These are phyloP conservation scores for Aspergillus haitiensis DNA, from an alignment of 495 filamentous ascomycete genomes.

Conservation along the genomic window DNA sequence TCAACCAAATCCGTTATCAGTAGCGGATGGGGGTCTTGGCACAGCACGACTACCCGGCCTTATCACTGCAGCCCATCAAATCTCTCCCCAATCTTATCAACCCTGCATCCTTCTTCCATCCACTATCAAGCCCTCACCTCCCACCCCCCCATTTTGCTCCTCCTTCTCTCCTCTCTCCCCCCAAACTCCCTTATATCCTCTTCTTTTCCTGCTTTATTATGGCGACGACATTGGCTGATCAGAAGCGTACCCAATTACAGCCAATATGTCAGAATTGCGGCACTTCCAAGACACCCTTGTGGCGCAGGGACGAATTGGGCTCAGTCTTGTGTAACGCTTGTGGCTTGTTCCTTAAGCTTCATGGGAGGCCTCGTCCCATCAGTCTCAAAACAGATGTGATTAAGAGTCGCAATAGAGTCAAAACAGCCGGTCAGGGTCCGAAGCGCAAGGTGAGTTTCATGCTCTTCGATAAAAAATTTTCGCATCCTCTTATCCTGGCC, in stretches of 20 bases:
- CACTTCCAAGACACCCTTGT: conserved; percentile 93
- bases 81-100: conserved; percentile 57
- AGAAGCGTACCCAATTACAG: conserved; percentile 65
- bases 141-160: conserved; percentile 21
- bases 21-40: conserved; percentile 37
- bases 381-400: conserved; percentile 99
- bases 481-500: conserved; percentile 10
- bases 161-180: conserved; percentile 18
- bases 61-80: conserved; percentile 46
- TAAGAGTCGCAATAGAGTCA: conserved; percentile 97
- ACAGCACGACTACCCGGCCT: conserved; percentile 38
- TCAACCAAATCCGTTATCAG: conserved; percentile 38
- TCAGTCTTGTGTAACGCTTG: conserved; percentile 99
- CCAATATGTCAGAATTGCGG: conserved; percentile 96
- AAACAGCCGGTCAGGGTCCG: conserved; percentile 78
- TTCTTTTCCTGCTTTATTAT: conserved; percentile 36
- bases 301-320: conserved; percentile 94
- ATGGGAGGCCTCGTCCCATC: conserved; percentile 88
- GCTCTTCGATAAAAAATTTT: conserved; percentile 31
- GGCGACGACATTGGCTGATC: conserved; percentile 59
- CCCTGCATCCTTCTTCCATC: conserved; percentile 26
- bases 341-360: conserved; percentile 94
- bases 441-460: conserved; percentile 78
- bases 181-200: neutral
- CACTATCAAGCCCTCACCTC: conserved; percentile 32